A percentile compares a stretch with the other conserved stretches of the same genome.
Conservation (phyloP, 257 asterid genomes). For the Primulina huaijiensis region DNA sequence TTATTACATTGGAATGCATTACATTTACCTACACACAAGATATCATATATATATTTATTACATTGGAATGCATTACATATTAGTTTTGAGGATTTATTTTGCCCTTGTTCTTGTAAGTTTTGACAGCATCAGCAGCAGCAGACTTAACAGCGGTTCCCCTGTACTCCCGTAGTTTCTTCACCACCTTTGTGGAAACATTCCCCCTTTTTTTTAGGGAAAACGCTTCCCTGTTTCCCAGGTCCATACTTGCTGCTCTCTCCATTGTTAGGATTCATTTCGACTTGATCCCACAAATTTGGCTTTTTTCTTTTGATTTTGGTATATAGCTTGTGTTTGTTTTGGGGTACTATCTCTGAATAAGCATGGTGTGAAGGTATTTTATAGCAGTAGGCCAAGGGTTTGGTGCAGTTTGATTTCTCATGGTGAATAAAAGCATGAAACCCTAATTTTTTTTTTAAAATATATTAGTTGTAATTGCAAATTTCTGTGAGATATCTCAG, state of each 20-base stretch:
- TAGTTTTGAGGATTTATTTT: slow-evolving; percentile 16
- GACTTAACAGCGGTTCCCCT: slow-evolving; percentile 9
- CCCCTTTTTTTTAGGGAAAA: slow-evolving; percentile 22
- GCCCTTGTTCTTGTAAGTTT: slow-evolving; percentile 23
- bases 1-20: no score
- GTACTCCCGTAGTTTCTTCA: slow-evolving; percentile 17
- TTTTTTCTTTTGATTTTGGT: neutral
- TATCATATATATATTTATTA: no score
- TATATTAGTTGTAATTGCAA: neutral
- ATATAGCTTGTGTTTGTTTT: neutral
- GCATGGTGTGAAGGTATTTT: no score
- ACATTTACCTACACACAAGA: no score
- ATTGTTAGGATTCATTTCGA: slow-evolving; percentile 14
- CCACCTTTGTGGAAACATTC: slow-evolving; percentile 27
- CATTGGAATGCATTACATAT: no score
- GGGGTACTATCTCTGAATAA: no score
- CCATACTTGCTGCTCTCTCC: slow-evolving; percentile 7
- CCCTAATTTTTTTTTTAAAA: no score
- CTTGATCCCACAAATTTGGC: neutral
- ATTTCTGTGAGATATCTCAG: neutral
- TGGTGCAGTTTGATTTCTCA: no score
- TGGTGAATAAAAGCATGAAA: no score
- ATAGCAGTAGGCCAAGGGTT: no score
- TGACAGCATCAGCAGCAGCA: slow-evolving; percentile 17
- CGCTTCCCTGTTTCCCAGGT: slow-evolving; percentile 8